Evolutionary conservation across 768 basidiomycete species (phyloP), one percentile per base, ranked within the genome.

Genomic region (Suillus fuscotomentosus): DNA sequence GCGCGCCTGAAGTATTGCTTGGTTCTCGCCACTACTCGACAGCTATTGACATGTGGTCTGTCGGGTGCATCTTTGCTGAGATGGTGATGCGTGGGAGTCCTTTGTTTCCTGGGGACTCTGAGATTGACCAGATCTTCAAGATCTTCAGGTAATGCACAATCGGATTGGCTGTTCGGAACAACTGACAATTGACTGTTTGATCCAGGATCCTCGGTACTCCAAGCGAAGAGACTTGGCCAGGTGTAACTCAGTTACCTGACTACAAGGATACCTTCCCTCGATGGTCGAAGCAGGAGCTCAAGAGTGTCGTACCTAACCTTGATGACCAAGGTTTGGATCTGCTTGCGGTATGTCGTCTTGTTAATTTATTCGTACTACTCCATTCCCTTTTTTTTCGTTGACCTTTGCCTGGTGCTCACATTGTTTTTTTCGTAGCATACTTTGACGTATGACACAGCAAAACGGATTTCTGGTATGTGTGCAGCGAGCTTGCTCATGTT

Each of bases 21-120:
- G 97, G 97, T 38, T 91, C 94, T 5, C 88, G 96, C 50, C 95
- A 99, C 76, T 99, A 99, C 79, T 90, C 94, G 17, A 99, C 97
- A 2, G 94, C 95, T 3, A 92, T 99, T 71, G 97, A 99, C 79
- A 97, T 99, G 94, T 99, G 97, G 97, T 96, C 94, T n/a, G 97
- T 99, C 24, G 97, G 92, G 0, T 98, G 96, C 73, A 99, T 99
- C 75, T 94, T 97, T 72, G 97, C 97, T 9, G 97, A 99, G 80
- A 98, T 99, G 97, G 90, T 94, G 61, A 93, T 96, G 91, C 84
- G 87, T 65, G 92, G 92, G 68, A 88, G 73, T 86, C 86, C 97
- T 2, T 82, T 98, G 14, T 99, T 99, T 85, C 97, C 97, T 27
- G 97, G 97, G 5, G 97, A 99, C 79, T 99, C 97, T 34, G 97